Evolutionary conservation across 176 grass and related monocot genomes (phyloP).

Genomic region (Hyparrhenia diplandra): DNA sequence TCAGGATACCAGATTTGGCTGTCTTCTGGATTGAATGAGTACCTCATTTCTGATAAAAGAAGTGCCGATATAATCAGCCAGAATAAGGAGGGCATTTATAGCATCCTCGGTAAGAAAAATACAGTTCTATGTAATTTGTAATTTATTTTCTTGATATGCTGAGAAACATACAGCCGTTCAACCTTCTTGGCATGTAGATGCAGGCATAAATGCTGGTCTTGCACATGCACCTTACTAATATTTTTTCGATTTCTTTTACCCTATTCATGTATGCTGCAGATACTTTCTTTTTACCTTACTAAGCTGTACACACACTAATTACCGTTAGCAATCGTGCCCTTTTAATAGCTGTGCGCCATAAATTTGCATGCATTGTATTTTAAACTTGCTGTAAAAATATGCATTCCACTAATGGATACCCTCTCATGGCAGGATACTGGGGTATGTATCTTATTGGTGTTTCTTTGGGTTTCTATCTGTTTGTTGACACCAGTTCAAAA

Average conservation of each 20-base stretch:
- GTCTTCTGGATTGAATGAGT: constrained; percentile 65
- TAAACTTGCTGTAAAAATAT: background rate
- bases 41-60: constrained; percentile 82
- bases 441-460: constrained; percentile 86
- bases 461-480: constrained; percentile 64
- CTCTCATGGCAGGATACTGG: constrained; percentile 73
- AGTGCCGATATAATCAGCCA: constrained; percentile 61
- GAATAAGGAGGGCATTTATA: constrained; percentile 94
- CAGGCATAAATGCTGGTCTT: background rate
- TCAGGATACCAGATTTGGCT: constrained; percentile 76
- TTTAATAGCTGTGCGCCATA: background rate
- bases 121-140: background rate
- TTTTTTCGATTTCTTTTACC: background rate
- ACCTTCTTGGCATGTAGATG: background rate
- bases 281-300: background rate
- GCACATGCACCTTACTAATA: background rate
- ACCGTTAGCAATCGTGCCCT: background rate
- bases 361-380: constrained; percentile 7
- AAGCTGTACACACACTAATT: background rate
- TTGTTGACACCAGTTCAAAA: constrained; percentile 49
- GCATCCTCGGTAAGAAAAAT: constrained; percentile 74
- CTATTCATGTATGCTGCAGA: background rate
- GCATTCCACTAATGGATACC: constrained; percentile 22
- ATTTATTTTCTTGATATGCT: constrained; percentile 12
- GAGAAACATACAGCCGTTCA: background rate